A percentile compares a stretch with the other conserved stretches of the same genome.
phyloP scores from a whole-genome alignment of 768 basidiomycete species.

The Leccinum barrowsii region DNA sequence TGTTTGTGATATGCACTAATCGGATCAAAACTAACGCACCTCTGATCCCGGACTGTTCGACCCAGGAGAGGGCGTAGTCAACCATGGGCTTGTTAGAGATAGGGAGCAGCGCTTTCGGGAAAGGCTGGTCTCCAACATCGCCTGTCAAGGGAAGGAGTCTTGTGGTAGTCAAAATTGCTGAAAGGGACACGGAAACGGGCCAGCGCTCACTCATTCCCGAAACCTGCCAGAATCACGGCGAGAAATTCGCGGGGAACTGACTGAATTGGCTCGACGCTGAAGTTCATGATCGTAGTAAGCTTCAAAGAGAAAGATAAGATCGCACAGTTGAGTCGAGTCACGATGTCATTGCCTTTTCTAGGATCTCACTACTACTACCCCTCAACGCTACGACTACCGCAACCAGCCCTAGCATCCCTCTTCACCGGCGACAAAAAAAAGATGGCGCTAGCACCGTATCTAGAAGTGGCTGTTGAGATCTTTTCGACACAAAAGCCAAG shows the following conservation, averaged over 20 bases:
- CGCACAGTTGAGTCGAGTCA: neutral
- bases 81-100: slow-evolving; percentile 87
- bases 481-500: neutral
- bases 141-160: slow-evolving; percentile 74
- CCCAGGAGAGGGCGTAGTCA: slow-evolving; percentile 79
- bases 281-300: slow-evolving; percentile 48
- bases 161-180: slow-evolving; percentile 9
- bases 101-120: slow-evolving; percentile 84
- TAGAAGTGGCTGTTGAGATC: neutral
- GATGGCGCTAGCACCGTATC: neutral
- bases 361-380: neutral
- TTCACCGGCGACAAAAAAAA: neutral
- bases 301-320: neutral
- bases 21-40: slow-evolving; percentile 42
- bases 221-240: slow-evolving; percentile 85
- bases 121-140: slow-evolving; percentile 76
- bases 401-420: neutral
- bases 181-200: neutral
- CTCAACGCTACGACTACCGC: neutral
- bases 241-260: slow-evolving; percentile 73
- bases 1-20: slow-evolving; percentile 7
- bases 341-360: slow-evolving; percentile 20
- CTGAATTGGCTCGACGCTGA: slow-evolving; percentile 52
- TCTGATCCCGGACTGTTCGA: slow-evolving; percentile 82
- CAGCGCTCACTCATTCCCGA: slow-evolving; percentile 77